Base-by-base conservation (phyloP, 2,329 filamentous ascomycete genomes). In the Ustilaginoidea virens region DNA sequence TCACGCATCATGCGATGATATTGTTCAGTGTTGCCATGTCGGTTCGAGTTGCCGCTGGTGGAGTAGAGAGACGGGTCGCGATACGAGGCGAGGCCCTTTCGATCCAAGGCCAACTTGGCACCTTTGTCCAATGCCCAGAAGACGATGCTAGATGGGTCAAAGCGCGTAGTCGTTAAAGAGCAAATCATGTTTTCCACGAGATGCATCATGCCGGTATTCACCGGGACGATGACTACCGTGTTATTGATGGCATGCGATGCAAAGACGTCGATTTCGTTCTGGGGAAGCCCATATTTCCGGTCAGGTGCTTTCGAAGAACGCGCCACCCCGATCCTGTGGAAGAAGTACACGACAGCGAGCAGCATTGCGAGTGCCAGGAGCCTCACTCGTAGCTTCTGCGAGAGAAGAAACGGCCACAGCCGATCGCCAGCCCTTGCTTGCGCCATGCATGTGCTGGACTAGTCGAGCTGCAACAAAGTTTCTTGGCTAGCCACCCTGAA, bases 71-170 rank as follows among this genome's bases (percentile, higher is more conserved):
- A 23, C 5, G 28, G 11, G 13, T 29, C 28, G n/a, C 16, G 21
- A 19, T 29, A 29, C 4, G 21, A 18, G 11, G 28, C 16, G 5
- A 20, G 17, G 5, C 16, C 21, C 15, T 23, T 18, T 20, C 13
- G 7, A 5, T 13, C 5, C 7, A 29, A 16, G 4, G 28, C 14
- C 8, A n/a, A 8, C 13, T 29, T 14, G 20, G 28, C 28, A 5
- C 21, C 28, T 13, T 29, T n/a, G 21, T 29, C 28, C 14, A 29
- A 12, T 8, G 28, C 28, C 28, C 28, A 29, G n/a, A 29, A 29
- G 9, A 29, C 28, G 7, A 29, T 15, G 14, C 11, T 13, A 4
- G 17, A 21, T 20, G 20, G 7, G 7, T 29, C 6, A 12, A 29
- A 29, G 9, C 21, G 24, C 9, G 21, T 23, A 7, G 15, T 16